Conservation (phyloP, 805 yeast genomes). For the Suhomyces pyralidae region DNA sequence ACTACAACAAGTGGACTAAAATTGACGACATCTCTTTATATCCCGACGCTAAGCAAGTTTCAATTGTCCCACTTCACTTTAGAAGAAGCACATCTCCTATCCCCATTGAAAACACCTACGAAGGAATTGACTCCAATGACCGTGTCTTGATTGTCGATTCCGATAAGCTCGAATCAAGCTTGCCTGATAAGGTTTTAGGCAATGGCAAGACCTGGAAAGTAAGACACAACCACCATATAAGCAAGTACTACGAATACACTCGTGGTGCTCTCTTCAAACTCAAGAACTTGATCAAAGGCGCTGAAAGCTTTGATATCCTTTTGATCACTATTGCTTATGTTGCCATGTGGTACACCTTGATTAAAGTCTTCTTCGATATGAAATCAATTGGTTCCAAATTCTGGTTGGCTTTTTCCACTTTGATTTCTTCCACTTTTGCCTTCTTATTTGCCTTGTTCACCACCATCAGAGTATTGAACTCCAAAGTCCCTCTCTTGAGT, state of each 20-base stretch:
- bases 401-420: conserved; percentile 80
- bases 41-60: conserved; percentile 44
- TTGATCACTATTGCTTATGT: conserved; percentile 76
- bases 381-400: conserved; percentile 73
- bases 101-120: conserved; percentile 35
- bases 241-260: conserved; percentile 54
- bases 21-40: conserved; percentile 41
- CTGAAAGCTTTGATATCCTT: conserved; percentile 82
- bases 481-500: conserved; percentile 66
- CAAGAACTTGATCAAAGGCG: conserved; percentile 53
- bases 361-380: conserved; percentile 75
- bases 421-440: conserved; percentile 78
- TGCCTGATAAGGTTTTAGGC: conserved; percentile 23
- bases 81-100: conserved; percentile 43
- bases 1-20: conserved; percentile 46
- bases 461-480: conserved; percentile 52
- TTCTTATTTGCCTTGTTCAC: conserved; percentile 71
- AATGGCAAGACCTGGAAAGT: conserved; percentile 59
- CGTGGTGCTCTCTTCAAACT: conserved; percentile 39
- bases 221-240: conserved; percentile 53
- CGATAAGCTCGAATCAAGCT: conserved; percentile 22
- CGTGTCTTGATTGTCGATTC: conserved; percentile 39
- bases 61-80: conserved; percentile 58
- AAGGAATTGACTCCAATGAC: conserved; percentile 41
- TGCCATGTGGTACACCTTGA: conserved; percentile 84